These are phyloP conservation scores for Aspergillus tamarii DNA, from an alignment of 2,329 filamentous ascomycete species.

Conservation along the genomic window DNA sequence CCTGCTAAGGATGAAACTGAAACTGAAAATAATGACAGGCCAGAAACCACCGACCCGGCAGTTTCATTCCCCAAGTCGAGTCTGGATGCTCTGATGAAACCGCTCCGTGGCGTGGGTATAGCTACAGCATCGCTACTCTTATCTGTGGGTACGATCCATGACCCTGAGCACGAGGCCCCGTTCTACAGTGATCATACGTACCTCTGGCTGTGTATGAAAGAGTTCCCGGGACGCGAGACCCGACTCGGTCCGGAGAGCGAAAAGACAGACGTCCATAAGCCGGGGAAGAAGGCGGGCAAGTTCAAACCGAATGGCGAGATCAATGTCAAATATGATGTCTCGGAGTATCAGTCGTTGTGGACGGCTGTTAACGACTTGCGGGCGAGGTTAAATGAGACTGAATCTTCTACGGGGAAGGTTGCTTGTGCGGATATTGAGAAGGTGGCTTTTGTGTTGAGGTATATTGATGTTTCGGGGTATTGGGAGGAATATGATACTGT, in stretches of 20 bases:
- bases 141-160: conserved; percentile 31
- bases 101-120: conserved; percentile 45
- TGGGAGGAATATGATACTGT: background rate
- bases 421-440: conserved; percentile 40
- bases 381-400: conserved; percentile 19
- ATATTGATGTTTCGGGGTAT: conserved; percentile 34
- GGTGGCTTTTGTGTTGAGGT: conserved; percentile 42
- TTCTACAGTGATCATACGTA: conserved; percentile 51
- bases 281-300: conserved; percentile 12
- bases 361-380: conserved; percentile 27
- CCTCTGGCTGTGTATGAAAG: conserved; percentile 40
- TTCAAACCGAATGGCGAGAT: conserved; percentile 27
- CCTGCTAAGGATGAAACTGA: conserved; percentile 4
- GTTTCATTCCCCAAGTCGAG: conserved; percentile 32
- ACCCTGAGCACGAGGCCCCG: conserved; percentile 29
- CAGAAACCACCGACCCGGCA: background rate
- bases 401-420: conserved; percentile 19
- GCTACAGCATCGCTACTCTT: conserved; percentile 49
- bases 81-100: conserved; percentile 37
- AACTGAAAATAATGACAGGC: background rate
- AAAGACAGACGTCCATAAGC: background rate
- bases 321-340: conserved; percentile 45
- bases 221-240: conserved; percentile 18
- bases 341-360: conserved; percentile 43
- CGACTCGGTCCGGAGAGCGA: background rate